phyloP scores from a whole-genome alignment of 192 early-diverging fungal species.

The Podila verticillata region DNA sequence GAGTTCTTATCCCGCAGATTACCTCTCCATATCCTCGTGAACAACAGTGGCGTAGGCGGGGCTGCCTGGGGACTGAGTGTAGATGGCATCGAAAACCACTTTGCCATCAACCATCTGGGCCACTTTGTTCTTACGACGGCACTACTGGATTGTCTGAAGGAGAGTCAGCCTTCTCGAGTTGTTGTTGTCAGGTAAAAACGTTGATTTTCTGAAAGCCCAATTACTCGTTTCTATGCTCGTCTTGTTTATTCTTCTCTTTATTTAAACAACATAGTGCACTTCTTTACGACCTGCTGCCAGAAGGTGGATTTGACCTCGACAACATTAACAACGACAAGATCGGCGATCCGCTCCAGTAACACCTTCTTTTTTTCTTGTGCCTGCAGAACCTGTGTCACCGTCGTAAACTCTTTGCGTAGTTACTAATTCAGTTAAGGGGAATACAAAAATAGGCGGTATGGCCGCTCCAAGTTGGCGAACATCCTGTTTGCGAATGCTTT shows the following conservation, averaged over 20 bases:
- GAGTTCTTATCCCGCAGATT: conserved; percentile 35
- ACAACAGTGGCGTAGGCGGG: not conserved
- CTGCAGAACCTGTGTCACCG: too few relatives aligned
- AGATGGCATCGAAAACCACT: conserved; percentile 50
- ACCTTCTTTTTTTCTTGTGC: too few relatives aligned
- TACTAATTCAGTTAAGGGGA: conserved; percentile 1
- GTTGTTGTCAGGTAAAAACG: conserved; percentile 39
- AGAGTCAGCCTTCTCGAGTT: conserved; percentile 41
- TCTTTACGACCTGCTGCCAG: conserved; percentile 13
- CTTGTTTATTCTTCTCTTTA: not conserved
- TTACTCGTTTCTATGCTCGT: not conserved
- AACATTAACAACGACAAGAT: conserved; percentile 32
- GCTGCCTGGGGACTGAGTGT: conserved; percentile 12
- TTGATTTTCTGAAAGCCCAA: not conserved
- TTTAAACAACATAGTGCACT: conserved; percentile 38
- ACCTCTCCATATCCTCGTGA: conserved; percentile 53
- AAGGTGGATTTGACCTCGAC: conserved; percentile 38
- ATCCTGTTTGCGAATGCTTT: conserved; percentile 57
- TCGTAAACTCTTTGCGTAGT: not conserved
- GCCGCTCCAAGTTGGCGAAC: conserved; percentile 58
- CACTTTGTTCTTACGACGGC: conserved; percentile 33
- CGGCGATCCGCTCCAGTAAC: conserved; percentile 16
- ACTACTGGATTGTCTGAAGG: conserved; percentile 31
- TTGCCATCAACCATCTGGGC: conserved; percentile 55
- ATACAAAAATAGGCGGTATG: conserved; percentile 38